Evolutionary conservation across 768 basidiomycete species (phyloP), one percentile per base, ranked within the genome.

Genomic region (Asterophora parasitica): DNA sequence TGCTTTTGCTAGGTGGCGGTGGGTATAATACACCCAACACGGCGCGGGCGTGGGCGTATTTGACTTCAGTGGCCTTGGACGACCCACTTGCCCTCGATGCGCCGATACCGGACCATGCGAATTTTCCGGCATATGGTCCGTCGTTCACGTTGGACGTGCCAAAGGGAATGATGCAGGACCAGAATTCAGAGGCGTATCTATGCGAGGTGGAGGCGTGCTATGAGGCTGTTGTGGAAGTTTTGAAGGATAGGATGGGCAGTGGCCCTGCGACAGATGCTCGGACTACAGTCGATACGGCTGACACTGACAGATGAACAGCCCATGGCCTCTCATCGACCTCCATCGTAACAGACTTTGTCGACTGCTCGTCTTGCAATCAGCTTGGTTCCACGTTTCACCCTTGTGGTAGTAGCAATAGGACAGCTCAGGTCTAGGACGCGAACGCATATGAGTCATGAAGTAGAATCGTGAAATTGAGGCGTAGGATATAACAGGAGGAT

Each of bases 1-100:
- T 43, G 44, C 57, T 90, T 35, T 62, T 91, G n/a, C 74, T 92
- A 3, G 88, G 89, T 7, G 89, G 89, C 77, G 91, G 92, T 13
- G 94, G 94, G 0, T 96, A 98, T 61, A 73, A 88, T 56, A 78
- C 81, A 4, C 69, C 88, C 1, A 94, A 94, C 55, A 83, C 83
- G 1, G 92, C 93, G 0, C 77, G 92, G 10, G 88, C 89, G 0
- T 96, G 92, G 91, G 73, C 89, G 0, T 82, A 82, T 57, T 66
- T 93, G 13, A 95, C 92, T 1, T 84, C 85, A 0, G 66, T 88
- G 4, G 78, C 79, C 23, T 65, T 79, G 19, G 77, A 72, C 2
- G 64, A 66, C 8, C 75, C 81, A 0, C 68, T 90, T 2, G 58
- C 74, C 4, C 56, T 80, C 4, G 85, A 90, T 8, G 70, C 73